Evolutionary conservation across 1,284 basidiomycete species (phyloP).

Genomic region (Lignosus rhinocerotis): DNA sequence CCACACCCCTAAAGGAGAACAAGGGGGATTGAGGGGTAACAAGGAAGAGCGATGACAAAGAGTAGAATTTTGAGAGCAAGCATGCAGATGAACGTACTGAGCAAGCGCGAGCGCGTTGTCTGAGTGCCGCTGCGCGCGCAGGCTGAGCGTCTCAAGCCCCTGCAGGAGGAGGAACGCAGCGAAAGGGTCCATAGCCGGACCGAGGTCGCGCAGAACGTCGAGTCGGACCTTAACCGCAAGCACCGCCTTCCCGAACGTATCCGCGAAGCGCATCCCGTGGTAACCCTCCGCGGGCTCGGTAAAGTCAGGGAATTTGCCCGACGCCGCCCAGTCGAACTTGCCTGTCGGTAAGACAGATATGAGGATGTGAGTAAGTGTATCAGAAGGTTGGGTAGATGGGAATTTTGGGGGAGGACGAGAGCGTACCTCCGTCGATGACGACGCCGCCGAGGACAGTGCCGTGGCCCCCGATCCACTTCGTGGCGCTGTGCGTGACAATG

Average conservation of each 20-base stretch:
- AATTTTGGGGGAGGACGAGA: no score
- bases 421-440: constrained; percentile 64
- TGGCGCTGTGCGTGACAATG: constrained; percentile 85
- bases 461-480: constrained; percentile 92
- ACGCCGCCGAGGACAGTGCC: constrained; percentile 88
- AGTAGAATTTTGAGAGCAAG: not conserved
- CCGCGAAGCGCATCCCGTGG: constrained; percentile 74
- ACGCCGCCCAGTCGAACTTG: constrained; percentile 83
- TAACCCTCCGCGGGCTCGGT: constrained; percentile 83
- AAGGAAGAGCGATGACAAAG: no score
- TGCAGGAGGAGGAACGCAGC: constrained; percentile 82
- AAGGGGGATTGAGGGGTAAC: no score
- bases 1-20: no score
- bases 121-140: constrained; percentile 76
- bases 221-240: constrained; percentile 76
- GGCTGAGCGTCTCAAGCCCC: constrained; percentile 84
- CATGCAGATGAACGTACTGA: constrained; percentile 38
- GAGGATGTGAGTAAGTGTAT: no score
- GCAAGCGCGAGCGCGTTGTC: constrained; percentile 78
- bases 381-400: no score
- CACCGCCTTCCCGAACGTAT: constrained; percentile 74
- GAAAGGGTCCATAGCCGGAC: constrained; percentile 78
- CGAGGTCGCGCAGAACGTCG: constrained; percentile 79
- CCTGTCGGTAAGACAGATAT: constrained; percentile 37
- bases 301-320: constrained; percentile 80